These are phyloP conservation scores for Plasmodium coatneyi DNA, from an alignment of 169 alveolate genomes.

Conservation along the genomic window DNA sequence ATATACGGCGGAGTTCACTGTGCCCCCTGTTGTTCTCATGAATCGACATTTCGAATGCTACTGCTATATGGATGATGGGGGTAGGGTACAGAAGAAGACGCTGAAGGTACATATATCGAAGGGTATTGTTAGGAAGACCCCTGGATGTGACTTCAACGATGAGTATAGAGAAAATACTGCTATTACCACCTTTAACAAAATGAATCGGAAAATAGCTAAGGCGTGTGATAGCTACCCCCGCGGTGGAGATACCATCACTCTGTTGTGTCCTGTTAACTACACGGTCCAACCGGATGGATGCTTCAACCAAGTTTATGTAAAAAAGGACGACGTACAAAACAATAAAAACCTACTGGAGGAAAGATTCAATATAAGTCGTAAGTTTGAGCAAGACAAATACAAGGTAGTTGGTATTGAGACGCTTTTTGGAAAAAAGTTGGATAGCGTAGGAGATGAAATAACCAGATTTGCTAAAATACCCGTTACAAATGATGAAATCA, in stretches of 20 bases:
- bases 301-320: conserved; percentile 24
- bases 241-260: conserved; percentile 21
- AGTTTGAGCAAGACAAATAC: conserved; percentile 33
- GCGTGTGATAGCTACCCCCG: conserved; percentile 40
- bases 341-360: background rate
- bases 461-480: conserved; percentile 21
- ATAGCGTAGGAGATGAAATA: conserved; percentile 18
- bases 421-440: background rate
- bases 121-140: background rate
- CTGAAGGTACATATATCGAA: conserved; percentile 25
- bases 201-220: background rate
- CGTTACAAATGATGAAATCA: background rate
- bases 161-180: conserved; percentile 6
- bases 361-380: background rate
- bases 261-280: conserved; percentile 22
- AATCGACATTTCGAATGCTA: conserved; percentile 28
- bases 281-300: conserved; percentile 26
- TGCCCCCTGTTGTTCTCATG: conserved; percentile 17
- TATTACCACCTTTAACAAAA: conserved; percentile 9
- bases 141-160: conserved; percentile 64
- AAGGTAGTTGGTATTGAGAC: background rate
- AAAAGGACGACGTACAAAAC: background rate
- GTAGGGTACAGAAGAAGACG: background rate
- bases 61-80: conserved; percentile 21
- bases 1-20: conserved; percentile 8